Conservation (phyloP, 2,329 filamentous ascomycete genomes). For the Penicillium nordicum region DNA sequence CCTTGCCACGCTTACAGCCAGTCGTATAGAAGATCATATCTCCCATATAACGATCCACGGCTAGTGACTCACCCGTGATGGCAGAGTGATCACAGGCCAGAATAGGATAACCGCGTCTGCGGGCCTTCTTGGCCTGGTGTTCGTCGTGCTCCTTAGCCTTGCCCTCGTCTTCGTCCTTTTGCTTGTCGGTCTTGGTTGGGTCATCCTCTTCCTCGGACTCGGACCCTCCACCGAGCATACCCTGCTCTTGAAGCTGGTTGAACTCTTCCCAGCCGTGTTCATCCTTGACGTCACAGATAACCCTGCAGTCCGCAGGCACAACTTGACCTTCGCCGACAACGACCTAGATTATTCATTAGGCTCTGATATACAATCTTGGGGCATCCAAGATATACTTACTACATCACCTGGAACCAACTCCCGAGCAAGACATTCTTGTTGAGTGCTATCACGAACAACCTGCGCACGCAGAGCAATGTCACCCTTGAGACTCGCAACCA, state of each 20-base stretch:
- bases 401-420: conserved; percentile 76
- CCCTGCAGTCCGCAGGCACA: conserved; percentile 64
- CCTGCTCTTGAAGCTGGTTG: conserved; percentile 60
- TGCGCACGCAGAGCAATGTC: conserved; percentile 72
- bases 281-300: conserved; percentile 69
- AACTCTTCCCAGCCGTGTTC: conserved; percentile 66
- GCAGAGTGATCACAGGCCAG: conserved; percentile 74
- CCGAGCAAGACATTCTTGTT: conserved; percentile 65
- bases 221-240: conserved; percentile 51
- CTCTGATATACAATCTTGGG: neutral
- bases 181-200: conserved; percentile 54
- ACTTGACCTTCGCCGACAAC: conserved; percentile 69
- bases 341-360: conserved; percentile 45
- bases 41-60: conserved; percentile 66
- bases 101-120: conserved; percentile 58
- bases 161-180: conserved; percentile 38
- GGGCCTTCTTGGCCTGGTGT: conserved; percentile 15
- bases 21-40: conserved; percentile 75
- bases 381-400: conserved; percentile 45
- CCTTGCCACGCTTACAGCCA: conserved; percentile 76
- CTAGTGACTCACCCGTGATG: conserved; percentile 75
- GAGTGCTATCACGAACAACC: conserved; percentile 63
- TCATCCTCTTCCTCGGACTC: conserved; percentile 54
- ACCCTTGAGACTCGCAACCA: conserved; percentile 71
- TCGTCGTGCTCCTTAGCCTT: conserved; percentile 11